A percentile compares a stretch with the other conserved stretches of the same genome.
phyloP scores from a whole-genome alignment of 1,284 basidiomycete genomes.

The Irpex sp. region DNA sequence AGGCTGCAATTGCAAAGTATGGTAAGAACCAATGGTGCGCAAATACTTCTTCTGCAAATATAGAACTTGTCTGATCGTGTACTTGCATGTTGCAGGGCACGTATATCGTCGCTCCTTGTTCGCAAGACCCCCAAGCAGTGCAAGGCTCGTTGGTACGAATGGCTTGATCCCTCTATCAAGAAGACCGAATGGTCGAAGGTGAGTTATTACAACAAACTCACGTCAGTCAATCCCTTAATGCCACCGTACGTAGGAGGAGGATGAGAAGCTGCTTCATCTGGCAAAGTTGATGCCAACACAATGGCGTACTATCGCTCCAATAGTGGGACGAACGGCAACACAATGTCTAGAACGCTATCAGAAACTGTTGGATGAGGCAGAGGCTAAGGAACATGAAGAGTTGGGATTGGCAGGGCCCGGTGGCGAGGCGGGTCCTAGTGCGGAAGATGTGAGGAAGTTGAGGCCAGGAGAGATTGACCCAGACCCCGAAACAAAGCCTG shows the following conservation, averaged over 20 bases:
- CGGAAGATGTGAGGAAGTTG: conserved; percentile 86
- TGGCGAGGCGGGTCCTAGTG: conserved; percentile 80
- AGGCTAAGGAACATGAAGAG: conserved; percentile 91
- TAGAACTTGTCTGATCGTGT: not conserved
- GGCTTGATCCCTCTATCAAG: conserved; percentile 99
- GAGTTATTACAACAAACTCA: conserved; percentile 18
- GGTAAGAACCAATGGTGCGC: conserved; percentile 92
- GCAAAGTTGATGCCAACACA: conserved; percentile 99
- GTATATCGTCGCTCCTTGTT: conserved; percentile 96
- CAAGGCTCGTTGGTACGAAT: conserved; percentile 99
- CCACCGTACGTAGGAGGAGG: conserved; percentile 48
- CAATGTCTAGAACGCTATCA: conserved; percentile 99
- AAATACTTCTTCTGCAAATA: not conserved
- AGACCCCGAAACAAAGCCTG: conserved; percentile 97
- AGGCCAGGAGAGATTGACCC: conserved; percentile 98
- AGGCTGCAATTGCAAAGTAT: conserved; percentile 97
- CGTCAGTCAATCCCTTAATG: not conserved
- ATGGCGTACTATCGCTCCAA: conserved; percentile 99
- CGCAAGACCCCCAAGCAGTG: conserved; percentile 99
- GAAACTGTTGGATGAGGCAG: conserved; percentile 95
- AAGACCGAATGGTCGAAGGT: conserved; percentile 99
- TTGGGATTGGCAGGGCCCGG: conserved; percentile 83
- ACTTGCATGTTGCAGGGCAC: conserved; percentile 63
- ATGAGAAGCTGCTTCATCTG: conserved; percentile 97
- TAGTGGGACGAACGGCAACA: conserved; percentile 97